Base-by-base conservation (phyloP, 2,329 filamentous ascomycete genomes). In the Colletotrichum musae region DNA sequence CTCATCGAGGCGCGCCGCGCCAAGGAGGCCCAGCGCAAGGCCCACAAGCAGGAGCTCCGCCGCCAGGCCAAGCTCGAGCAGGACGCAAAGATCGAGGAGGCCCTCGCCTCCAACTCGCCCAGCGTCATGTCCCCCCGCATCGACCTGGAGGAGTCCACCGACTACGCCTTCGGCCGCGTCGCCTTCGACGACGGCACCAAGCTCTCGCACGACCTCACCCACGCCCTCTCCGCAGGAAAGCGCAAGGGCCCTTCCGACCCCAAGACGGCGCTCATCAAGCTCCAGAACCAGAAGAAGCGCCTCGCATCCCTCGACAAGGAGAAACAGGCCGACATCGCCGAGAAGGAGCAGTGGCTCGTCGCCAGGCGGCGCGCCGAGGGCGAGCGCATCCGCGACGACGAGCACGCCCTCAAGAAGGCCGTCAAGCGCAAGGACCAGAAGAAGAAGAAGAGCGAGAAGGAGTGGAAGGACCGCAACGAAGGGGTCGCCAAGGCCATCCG, bases 281-380 rank as follows among this genome's bases (percentile, higher is more conserved):
- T 94, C 1, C 92, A 98, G 81, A 93, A 94, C 76, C 95, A 97
- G 81, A 92, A 95, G 82, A 90, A 92, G 75, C 92, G 94, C 32
- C 83, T 98, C 36, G 88, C 91, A 52, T 88, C 85, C 32, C 88
- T 97, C 76, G 93, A 95, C 74, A 89, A 92, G 1, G 88, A 90
- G 73, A 97, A 97, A 83, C 92, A 93, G 64, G 91, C 91, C 71
- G 93, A 97, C 69, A 92, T 98, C 52, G 91, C 94, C 70, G 94
- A 98, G 81, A 98, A 98, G 85, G 95, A 99, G 76, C 85, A 91
- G 67, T 99, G 96, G 96, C 86, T 98, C 68, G 95, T 93, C 56
- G 96, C 96, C 2, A 92, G 95, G 81, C 94, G 94, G 81, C 91
- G 93, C 26, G 94, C 92, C 1, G 93, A 97, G 79, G 96, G 96